phyloP scores from a whole-genome alignment of 371 early-diverging fungal species.

The Fennellomyces sp. region DNA sequence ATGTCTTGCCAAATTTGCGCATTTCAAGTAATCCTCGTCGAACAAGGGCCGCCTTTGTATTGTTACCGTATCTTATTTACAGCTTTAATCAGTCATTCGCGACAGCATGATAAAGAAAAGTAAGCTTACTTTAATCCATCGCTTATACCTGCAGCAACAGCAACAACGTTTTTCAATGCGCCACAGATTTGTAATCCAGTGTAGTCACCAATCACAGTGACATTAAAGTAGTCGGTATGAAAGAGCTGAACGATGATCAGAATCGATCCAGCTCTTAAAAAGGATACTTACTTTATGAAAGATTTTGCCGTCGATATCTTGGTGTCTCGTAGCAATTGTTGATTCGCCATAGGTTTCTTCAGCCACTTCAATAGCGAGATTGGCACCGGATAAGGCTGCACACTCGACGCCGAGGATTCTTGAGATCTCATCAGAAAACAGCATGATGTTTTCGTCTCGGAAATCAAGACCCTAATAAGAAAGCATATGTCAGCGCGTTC shows the following conservation, averaged over 20 bases:
- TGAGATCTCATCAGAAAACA: slow-evolving; percentile 22
- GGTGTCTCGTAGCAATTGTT: slow-evolving; percentile 78
- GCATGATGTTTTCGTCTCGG: slow-evolving; percentile 18
- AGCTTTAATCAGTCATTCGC: too few species aligned
- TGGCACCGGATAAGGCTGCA: slow-evolving; percentile 93
- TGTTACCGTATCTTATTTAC: slow-evolving; percentile 74
- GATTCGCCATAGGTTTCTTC: slow-evolving; percentile 91
- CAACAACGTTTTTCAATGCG: slow-evolving; percentile 97
- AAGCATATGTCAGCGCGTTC: not conserved
- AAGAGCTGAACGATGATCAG: slow-evolving; percentile 17
- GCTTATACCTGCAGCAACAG: slow-evolving; percentile 95
- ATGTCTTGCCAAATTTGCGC: slow-evolving; percentile 85
- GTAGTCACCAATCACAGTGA: slow-evolving; percentile 82
- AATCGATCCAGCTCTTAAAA: not conserved
- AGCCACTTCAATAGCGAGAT: slow-evolving; percentile 96
- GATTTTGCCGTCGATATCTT: slow-evolving; percentile 70
- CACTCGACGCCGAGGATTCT: slow-evolving; percentile 66
- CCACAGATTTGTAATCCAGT: slow-evolving; percentile 96
- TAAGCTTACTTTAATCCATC: slow-evolving; percentile 70
- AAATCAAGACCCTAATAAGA: slow-evolving; percentile 25
- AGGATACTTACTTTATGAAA: slow-evolving; percentile 53
- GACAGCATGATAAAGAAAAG: not conserved
- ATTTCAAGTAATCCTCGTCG: slow-evolving; percentile 97
- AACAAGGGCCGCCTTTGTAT: slow-evolving; percentile 97
- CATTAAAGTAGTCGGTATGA: slow-evolving; percentile 74